Conservation (phyloP, 1,139 yeast genomes). For the Kluyveromyces marxianus region DNA sequence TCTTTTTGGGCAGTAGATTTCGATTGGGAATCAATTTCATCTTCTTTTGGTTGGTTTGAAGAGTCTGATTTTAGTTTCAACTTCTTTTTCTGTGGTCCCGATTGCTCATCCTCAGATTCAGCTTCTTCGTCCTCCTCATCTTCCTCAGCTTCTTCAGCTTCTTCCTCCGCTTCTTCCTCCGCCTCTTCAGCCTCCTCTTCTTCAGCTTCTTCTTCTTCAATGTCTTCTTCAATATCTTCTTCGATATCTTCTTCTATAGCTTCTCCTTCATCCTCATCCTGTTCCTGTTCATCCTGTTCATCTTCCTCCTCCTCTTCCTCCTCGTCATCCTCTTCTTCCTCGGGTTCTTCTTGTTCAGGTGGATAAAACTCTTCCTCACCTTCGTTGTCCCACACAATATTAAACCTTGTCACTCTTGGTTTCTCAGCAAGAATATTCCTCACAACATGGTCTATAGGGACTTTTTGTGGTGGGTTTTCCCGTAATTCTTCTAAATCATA, state of each 20-base stretch:
- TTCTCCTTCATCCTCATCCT: constrained; percentile 36
- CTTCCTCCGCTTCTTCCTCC: constrained; percentile 36
- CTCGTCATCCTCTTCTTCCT: constrained; percentile 48
- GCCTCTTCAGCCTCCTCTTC: constrained; percentile 44
- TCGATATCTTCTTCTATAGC: constrained; percentile 35
- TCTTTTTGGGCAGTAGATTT: constrained; percentile 4
- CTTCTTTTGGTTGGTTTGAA: constrained; percentile 10
- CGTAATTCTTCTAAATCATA: constrained; percentile 88
- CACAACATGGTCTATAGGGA: constrained; percentile 89
- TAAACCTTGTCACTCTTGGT: constrained; percentile 94
- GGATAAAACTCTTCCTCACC: constrained; percentile 64
- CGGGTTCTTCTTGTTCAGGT: constrained; percentile 58
- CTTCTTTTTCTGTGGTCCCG: constrained; percentile 15
- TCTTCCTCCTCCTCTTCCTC: constrained; percentile 48
- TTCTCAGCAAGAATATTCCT: constrained; percentile 93
- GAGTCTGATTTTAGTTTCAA: constrained; percentile 16
- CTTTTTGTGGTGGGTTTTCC: constrained; percentile 86
- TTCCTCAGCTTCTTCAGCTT: constrained; percentile 34
- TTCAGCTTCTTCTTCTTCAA: constrained; percentile 36
- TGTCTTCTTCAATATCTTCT: constrained; percentile 30
- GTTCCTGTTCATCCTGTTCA: constrained; percentile 41
- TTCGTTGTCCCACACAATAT: constrained; percentile 84
- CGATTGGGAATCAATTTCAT: constrained; percentile 7
- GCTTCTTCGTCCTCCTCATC: constrained; percentile 31
- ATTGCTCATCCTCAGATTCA: constrained; percentile 29